Percentiles rank a stretch among this genome's conserved stretches.
These are phyloP conservation scores for Lodderomyces parapsilosis DNA, from an alignment of 1,139 yeast genomes.

Conservation along the genomic window DNA sequence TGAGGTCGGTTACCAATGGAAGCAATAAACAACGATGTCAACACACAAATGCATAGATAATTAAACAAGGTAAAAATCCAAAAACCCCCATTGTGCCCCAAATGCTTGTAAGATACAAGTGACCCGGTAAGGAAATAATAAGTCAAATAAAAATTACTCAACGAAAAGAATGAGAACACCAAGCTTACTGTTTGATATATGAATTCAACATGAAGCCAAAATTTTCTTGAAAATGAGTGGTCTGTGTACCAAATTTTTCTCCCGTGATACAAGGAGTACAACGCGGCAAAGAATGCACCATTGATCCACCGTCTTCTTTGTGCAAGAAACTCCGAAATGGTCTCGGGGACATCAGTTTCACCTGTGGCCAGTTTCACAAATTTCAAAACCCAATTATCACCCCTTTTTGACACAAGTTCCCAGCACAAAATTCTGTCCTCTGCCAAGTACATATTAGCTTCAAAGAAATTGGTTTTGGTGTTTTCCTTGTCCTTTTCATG, in stretches of 20 bases:
- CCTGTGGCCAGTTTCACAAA: slow-evolving; percentile 94
- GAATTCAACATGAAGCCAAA: slow-evolving; percentile 81
- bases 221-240: slow-evolving; percentile 73
- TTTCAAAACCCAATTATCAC: slow-evolving; percentile 88
- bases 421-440: slow-evolving; percentile 97
- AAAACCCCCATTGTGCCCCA: slow-evolving; percentile 72
- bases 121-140: slow-evolving; percentile 94
- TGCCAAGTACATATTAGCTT: slow-evolving; percentile 96
- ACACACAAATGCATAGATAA: slow-evolving; percentile 74
- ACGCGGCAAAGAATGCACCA: slow-evolving; percentile 96
- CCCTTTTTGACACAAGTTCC: slow-evolving; percentile 89
- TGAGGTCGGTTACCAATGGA: slow-evolving; percentile 97
- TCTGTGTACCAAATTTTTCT: slow-evolving; percentile 82
- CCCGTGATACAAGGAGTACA: slow-evolving; percentile 80
- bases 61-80: slow-evolving; percentile 82
- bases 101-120: slow-evolving; percentile 46
- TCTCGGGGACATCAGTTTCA: slow-evolving; percentile 96
- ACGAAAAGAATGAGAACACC: slow-evolving; percentile 83
- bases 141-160: slow-evolving; percentile 86
- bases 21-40: slow-evolving; percentile 82
- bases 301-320: slow-evolving; percentile 98
- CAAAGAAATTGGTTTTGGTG: slow-evolving; percentile 69
- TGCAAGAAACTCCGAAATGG: slow-evolving; percentile 83
- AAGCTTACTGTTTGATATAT: slow-evolving; percentile 74
- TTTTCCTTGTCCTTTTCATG: slow-evolving; percentile 29